Conservation (phyloP, 2,329 filamentous ascomycete genomes). For the Pezicula carpinea region DNA sequence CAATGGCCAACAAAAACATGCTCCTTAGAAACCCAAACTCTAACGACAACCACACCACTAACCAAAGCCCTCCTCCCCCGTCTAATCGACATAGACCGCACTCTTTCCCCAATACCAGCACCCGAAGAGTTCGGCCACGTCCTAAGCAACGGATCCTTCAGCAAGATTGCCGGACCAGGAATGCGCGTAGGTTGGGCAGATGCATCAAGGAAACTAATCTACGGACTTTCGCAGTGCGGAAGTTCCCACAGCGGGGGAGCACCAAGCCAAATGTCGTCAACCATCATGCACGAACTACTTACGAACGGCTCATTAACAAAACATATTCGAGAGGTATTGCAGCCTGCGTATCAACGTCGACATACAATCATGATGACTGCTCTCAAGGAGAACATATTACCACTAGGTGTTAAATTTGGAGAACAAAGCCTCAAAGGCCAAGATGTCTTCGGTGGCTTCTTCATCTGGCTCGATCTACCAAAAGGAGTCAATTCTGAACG, state of each 20-base stretch:
- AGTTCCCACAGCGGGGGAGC: slow-evolving; percentile 53
- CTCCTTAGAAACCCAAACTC: slow-evolving; percentile 5
- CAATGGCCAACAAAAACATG: slow-evolving; percentile 58
- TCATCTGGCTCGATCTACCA: slow-evolving; percentile 73
- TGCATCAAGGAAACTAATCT: slow-evolving; percentile 55
- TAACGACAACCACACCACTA: slow-evolving; percentile 4
- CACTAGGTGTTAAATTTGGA: slow-evolving; percentile 51
- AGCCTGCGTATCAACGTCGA: slow-evolving; percentile 42
- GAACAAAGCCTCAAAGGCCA: slow-evolving; percentile 36
- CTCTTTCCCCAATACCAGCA: slow-evolving; percentile 53
- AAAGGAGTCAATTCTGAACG: slow-evolving; percentile 42
- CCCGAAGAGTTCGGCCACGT: slow-evolving; percentile 68
- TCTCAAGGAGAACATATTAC: slow-evolving; percentile 54
- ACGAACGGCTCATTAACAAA: slow-evolving; percentile 36
- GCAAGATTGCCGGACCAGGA: slow-evolving; percentile 80
- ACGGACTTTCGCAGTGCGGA: slow-evolving; percentile 48
- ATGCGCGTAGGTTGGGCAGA: slow-evolving; percentile 86
- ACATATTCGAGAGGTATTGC: slow-evolving; percentile 38
- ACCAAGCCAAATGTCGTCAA: slow-evolving; percentile 49
- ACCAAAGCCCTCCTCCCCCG: slow-evolving; percentile 51
- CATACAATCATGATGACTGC: slow-evolving; percentile 51
- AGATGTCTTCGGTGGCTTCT: slow-evolving; percentile 72
- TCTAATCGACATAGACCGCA: slow-evolving; percentile 72
- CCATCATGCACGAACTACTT: slow-evolving; percentile 46
- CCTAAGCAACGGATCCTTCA: slow-evolving; percentile 84